These are phyloP conservation scores for Pseudogymnoascus sp. DNA, from an alignment of 2,329 filamentous ascomycete species.

Conservation along the genomic window DNA sequence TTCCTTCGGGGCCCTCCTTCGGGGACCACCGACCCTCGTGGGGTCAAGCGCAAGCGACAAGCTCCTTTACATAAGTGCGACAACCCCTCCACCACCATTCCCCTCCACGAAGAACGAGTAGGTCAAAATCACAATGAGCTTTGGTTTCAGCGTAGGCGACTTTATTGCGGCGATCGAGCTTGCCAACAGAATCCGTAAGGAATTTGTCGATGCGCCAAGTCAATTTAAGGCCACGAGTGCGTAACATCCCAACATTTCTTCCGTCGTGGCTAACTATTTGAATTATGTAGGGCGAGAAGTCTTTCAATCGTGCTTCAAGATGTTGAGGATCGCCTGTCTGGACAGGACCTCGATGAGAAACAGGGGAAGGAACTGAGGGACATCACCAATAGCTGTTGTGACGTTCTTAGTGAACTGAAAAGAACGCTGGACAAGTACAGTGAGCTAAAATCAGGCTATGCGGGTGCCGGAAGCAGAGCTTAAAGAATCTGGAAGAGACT, in stretches of 20 bases:
- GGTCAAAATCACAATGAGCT: slow-evolving; percentile 15
- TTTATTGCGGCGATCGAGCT: slow-evolving; percentile 16
- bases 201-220: slow-evolving; percentile 16
- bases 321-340: slow-evolving; percentile 18
- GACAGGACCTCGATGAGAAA: slow-evolving; percentile 12
- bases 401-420: slow-evolving; percentile 12
- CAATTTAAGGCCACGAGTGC: slow-evolving; percentile 17
- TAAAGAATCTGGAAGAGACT: slow-evolving; percentile 21
- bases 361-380: slow-evolving; percentile 16
- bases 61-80: too few species aligned
- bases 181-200: slow-evolving; percentile 15
- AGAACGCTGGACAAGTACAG: slow-evolving; percentile 9
- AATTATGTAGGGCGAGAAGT: slow-evolving; percentile 15
- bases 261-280: not conserved
- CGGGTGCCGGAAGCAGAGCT: not conserved
- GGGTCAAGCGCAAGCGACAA: not conserved
- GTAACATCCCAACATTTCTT: not conserved
- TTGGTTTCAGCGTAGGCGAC: slow-evolving; percentile 19
- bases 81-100: not conserved
- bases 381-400: slow-evolving; percentile 14
- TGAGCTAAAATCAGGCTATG: slow-evolving; percentile 9
- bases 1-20: not conserved
- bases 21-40: not conserved
- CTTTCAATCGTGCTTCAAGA: slow-evolving; percentile 20
- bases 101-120: not conserved